Conservation (phyloP, 768 basidiomycete species). For the Tremella mesenterica region DNA sequence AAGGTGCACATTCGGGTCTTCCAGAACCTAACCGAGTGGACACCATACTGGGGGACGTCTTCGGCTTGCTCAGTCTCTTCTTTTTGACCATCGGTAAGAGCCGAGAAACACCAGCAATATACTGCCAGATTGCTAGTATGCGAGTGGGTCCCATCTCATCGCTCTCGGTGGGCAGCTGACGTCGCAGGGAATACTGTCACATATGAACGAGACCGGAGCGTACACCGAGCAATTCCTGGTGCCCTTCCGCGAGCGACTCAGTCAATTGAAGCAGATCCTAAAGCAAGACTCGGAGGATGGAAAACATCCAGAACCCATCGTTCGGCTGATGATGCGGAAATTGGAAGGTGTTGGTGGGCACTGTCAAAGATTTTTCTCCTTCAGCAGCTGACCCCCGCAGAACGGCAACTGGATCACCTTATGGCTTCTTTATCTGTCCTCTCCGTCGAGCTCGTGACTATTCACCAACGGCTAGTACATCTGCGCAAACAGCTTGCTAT, state of each 20-base stretch:
- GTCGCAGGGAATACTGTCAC: conserved; percentile 79
- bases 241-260: conserved; percentile 74
- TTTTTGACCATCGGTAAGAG: conserved; percentile 97
- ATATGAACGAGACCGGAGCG: conserved; percentile 90
- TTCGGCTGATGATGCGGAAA: conserved; percentile 79
- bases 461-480: conserved; percentile 79
- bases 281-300: conserved; percentile 69
- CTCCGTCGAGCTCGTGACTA: conserved; percentile 78
- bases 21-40: conserved; percentile 68
- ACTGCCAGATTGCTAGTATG: conserved; percentile 93
- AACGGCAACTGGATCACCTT: conserved; percentile 66
- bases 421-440: conserved; percentile 77
- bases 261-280: conserved; percentile 75
- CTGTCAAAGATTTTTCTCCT: neutral
- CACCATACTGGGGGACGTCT: conserved; percentile 90
- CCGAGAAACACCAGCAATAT: conserved; percentile 85
- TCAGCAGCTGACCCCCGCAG: conserved; percentile 45
- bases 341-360: conserved; percentile 80
- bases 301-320: conserved; percentile 77
- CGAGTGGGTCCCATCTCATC: conserved; percentile 56
- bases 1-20: conserved; percentile 1
- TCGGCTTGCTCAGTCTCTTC: conserved; percentile 87
- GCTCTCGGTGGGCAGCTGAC: neutral
- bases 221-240: conserved; percentile 85
- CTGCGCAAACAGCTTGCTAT: conserved; percentile 81